Conservation (phyloP, 148 eudicot genomes). For the Silene latifolia region DNA sequence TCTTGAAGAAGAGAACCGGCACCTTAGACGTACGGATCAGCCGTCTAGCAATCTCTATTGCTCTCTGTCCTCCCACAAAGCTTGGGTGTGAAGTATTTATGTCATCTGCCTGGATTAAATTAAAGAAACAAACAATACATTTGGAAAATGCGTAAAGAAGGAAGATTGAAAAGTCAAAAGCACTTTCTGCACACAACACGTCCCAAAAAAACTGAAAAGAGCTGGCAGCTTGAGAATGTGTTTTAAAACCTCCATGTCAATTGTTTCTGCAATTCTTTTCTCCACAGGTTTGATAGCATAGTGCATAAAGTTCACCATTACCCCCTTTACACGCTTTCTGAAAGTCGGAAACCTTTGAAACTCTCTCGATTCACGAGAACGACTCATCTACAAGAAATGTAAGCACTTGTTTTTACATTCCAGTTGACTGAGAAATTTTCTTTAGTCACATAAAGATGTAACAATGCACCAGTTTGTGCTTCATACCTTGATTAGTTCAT, state of each 20-base stretch:
- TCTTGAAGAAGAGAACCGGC: not conserved
- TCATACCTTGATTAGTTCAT: slow-evolving; percentile 17
- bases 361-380: slow-evolving; percentile 11
- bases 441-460: slow-evolving; percentile 3
- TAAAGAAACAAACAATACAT: not conserved
- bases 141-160: not conserved
- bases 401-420: not conserved
- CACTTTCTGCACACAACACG: not conserved
- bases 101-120: slow-evolving; percentile 23
- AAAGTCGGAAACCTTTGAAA: slow-evolving; percentile 14
- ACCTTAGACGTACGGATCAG: slow-evolving; percentile 13
- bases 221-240: not conserved
- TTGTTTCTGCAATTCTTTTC: slow-evolving; percentile 18
- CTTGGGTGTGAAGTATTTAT: slow-evolving; percentile 24
- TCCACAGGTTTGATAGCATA: slow-evolving; percentile 15
- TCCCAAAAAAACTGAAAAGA: not conserved
- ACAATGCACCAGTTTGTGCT: not conserved
- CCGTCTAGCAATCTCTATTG: slow-evolving; percentile 19
- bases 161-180: too few relatives aligned
- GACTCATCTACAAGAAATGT: slow-evolving; percentile 17
- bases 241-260: slow-evolving; percentile 15
- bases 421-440: not conserved
- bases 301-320: slow-evolving; percentile 4
- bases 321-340: not conserved
- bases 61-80: slow-evolving; percentile 25